A percentile compares a stretch with the other conserved stretches of the same genome.
phyloP scores from a whole-genome alignment of 1,284 basidiomycete genomes.

The Ustilago shanxiensis region DNA sequence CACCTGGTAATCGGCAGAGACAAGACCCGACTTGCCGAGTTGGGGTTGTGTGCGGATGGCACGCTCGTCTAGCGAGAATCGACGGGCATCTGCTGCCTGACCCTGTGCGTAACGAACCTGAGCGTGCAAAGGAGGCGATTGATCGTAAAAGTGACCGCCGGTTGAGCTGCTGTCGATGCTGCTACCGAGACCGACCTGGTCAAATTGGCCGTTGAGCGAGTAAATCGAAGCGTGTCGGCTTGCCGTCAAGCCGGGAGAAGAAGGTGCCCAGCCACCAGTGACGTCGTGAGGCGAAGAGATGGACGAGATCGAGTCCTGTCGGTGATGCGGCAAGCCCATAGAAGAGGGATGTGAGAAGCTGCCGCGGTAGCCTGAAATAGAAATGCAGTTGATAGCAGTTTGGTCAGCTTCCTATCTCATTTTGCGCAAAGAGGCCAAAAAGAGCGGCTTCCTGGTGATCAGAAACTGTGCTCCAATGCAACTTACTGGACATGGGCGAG shows the following conservation, averaged over 20 bases:
- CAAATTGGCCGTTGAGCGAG: constrained; percentile 54
- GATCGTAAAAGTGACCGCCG: constrained; percentile 50
- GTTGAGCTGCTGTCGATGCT: constrained; percentile 48
- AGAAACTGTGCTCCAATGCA: background rate
- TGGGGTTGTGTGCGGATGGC: constrained; percentile 48
- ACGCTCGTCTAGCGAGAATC: constrained; percentile 55
- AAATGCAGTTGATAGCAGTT: background rate
- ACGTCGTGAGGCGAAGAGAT: constrained; percentile 54
- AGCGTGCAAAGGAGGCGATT: constrained; percentile 48
- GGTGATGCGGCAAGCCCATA: constrained; percentile 47
- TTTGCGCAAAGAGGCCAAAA: too few species aligned
- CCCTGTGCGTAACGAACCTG: constrained; percentile 51
- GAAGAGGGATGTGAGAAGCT: constrained; percentile 47
- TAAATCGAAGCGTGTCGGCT: constrained; percentile 55
- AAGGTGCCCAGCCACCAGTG: constrained; percentile 47
- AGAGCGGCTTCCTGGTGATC: background rate
- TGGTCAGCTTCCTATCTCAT: constrained; percentile 9
- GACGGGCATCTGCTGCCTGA: constrained; percentile 44
- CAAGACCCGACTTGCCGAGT: constrained; percentile 45
- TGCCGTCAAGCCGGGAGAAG: constrained; percentile 45
- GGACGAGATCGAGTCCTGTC: constrained; percentile 50
- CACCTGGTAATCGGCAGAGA: constrained; percentile 49
- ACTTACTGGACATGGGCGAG: constrained; percentile 52
- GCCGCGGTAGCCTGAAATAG: constrained; percentile 39
- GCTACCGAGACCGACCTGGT: constrained; percentile 47